Evolutionary conservation across 768 basidiomycete species (phyloP).

Genomic region (Rhizopogon vinicolor): DNA sequence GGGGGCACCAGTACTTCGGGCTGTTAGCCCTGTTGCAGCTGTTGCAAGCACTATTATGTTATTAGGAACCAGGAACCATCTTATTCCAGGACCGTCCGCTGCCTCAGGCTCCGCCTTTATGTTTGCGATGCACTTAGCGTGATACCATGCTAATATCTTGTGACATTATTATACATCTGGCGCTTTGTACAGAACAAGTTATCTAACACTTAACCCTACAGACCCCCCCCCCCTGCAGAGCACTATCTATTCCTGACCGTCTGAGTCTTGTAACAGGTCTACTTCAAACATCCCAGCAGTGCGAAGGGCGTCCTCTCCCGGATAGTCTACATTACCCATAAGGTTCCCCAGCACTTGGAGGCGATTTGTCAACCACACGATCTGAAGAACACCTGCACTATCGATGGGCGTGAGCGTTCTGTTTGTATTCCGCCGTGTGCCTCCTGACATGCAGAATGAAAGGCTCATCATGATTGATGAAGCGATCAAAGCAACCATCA

Average conservation of each 20-base stretch:
- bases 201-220: too few relatives aligned
- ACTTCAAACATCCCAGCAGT: slow-evolving; percentile 9
- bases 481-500: neutral
- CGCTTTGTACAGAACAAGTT: too few relatives aligned
- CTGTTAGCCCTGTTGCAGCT: too few relatives aligned
- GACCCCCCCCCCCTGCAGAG: too few relatives aligned
- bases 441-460: neutral
- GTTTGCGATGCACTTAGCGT: too few relatives aligned
- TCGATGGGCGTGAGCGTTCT: neutral
- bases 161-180: too few relatives aligned
- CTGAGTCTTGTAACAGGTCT: neutral
- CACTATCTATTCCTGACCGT: neutral
- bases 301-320: slow-evolving; percentile 1
- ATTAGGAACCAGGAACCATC: too few relatives aligned
- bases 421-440: neutral
- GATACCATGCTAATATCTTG: too few relatives aligned
- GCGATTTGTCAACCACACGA: slow-evolving; percentile 7
- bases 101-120: too few relatives aligned
- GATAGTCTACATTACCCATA: neutral
- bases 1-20: too few relatives aligned
- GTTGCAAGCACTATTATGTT: too few relatives aligned
- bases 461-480: slow-evolving; percentile 4
- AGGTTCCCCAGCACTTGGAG: neutral
- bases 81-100: too few relatives aligned
- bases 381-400: slow-evolving; percentile 10